These are phyloP conservation scores for Babesia caballi DNA, from an alignment of 169 alveolate genomes.

Conservation along the genomic window DNA sequence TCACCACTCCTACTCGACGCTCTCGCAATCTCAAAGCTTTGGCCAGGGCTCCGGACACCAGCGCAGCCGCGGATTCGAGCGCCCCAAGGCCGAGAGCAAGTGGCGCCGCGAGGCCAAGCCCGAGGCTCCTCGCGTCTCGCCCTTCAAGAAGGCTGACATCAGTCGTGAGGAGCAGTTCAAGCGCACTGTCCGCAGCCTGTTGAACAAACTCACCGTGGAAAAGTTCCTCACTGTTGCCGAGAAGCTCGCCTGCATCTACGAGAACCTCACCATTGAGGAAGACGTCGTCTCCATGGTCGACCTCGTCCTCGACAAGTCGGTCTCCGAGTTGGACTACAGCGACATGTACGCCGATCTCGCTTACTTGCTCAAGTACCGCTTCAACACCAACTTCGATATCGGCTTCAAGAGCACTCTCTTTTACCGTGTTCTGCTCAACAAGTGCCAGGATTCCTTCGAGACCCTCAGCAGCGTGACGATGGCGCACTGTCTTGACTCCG, in stretches of 20 bases:
- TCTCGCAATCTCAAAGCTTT: neutral
- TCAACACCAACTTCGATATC: constrained; percentile 58
- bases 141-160: constrained; percentile 52
- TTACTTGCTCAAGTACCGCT: constrained; percentile 60
- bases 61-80: neutral
- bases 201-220: constrained; percentile 87
- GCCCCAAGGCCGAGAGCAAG: constrained; percentile 20
- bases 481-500: neutral
- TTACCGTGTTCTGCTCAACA: constrained; percentile 43
- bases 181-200: constrained; percentile 78
- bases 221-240: constrained; percentile 84
- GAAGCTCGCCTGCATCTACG: constrained; percentile 77
- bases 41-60: neutral
- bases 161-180: constrained; percentile 73
- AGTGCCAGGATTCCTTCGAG: constrained; percentile 63
- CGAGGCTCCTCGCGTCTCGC: constrained; percentile 8
- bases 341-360: constrained; percentile 90
- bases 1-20: neutral
- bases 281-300: constrained; percentile 77
- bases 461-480: constrained; percentile 16
- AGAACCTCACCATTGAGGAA: constrained; percentile 64
- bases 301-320: constrained; percentile 81
- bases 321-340: constrained; percentile 85
- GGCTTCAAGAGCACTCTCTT: constrained; percentile 43
- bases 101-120: constrained; percentile 40